Evolutionary conservation across 1,139 yeast genomes (phyloP), one percentile per base, ranked within the genome.

Genomic region (Magnusiomyces tetraspermus): DNA sequence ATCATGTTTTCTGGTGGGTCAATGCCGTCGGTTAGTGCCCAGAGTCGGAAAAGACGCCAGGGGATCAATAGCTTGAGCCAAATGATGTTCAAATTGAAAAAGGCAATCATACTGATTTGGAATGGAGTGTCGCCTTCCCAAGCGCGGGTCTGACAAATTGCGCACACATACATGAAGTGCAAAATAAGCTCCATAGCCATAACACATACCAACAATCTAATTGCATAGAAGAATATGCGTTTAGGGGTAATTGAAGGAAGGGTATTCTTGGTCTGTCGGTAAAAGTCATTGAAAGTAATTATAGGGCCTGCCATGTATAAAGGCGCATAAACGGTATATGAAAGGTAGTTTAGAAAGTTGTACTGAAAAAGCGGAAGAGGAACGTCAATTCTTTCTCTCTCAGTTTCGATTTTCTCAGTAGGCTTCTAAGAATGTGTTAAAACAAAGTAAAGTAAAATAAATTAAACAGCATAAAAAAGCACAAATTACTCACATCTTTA

Each of bases 1-100:
- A 94, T 82, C 98, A 94, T 94, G 64, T 94, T 94, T 66, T 94
- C 99, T 1, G 98, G 97, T 0, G 97, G 88, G 64, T 92, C 98
- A 53, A 92, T 87, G 0, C 88, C 88, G 68, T 94, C 98, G 19
- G 87, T 63, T 57, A 94, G 71, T 8, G 94, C 79, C 98, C 99
- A 94, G 61, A 92, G 74, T 58, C 99, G 74, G 71, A 94, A 94
- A 51, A 92, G 71, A 64, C 99, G 77, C 99, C 99, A 94, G 1
- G 98, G 98, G 52, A 94, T 83, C 56, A 94, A 75, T 42, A 94
- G 75, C 68, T 92, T 73, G 59, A 92, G 76, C 97, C 98, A 94
- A 53, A 92, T 87, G 50, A 92, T 79, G 63, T 86, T 89, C 61
- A 94, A 75, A 63, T 88, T 90, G 74, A 92, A 87, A 61, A 88